Conservation (phyloP, 306 rosid species). For the Cucurbita pepo region DNA sequence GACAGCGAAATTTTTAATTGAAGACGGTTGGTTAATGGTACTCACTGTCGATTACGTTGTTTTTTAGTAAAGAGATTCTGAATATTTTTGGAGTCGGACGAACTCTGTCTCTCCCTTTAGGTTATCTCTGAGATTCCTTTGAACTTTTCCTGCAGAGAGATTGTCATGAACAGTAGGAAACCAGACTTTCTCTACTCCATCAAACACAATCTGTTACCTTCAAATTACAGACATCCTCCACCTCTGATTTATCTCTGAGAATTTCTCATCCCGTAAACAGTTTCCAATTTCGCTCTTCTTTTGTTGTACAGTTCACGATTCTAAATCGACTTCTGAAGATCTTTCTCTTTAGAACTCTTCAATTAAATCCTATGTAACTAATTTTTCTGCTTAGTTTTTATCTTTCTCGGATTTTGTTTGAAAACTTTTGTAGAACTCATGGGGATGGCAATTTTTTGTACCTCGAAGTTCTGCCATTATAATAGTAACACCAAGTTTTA, state of each 20-base stretch:
- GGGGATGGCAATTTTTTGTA: conserved; percentile 23
- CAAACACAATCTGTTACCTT: neutral
- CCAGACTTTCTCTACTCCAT: conserved; percentile 2
- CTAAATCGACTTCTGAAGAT: neutral
- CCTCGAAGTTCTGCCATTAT: conserved; percentile 34
- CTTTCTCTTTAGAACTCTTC: neutral
- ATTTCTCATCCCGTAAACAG: neutral
- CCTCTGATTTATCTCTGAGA: neutral
- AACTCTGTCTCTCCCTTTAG: neutral
- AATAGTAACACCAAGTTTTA: conserved; percentile 8
- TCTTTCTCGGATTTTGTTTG: conserved; percentile 6
- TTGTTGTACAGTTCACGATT: neutral
- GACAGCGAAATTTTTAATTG: neutral
- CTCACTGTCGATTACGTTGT: conserved; percentile 4
- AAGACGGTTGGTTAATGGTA: neutral
- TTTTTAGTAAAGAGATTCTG: conserved; percentile 3
- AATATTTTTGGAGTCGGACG: neutral
- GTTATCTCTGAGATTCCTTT: neutral
- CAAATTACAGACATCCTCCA: neutral
- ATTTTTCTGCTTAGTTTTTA: neutral
- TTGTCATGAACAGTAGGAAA: conserved; percentile 1
- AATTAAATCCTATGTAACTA: neutral
- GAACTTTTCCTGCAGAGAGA: neutral
- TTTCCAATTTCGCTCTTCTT: neutral
- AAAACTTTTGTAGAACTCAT: conserved; percentile 5